These are phyloP conservation scores for Termitomyces sp. DNA, from an alignment of 768 basidiomycete genomes.

Conservation along the genomic window DNA sequence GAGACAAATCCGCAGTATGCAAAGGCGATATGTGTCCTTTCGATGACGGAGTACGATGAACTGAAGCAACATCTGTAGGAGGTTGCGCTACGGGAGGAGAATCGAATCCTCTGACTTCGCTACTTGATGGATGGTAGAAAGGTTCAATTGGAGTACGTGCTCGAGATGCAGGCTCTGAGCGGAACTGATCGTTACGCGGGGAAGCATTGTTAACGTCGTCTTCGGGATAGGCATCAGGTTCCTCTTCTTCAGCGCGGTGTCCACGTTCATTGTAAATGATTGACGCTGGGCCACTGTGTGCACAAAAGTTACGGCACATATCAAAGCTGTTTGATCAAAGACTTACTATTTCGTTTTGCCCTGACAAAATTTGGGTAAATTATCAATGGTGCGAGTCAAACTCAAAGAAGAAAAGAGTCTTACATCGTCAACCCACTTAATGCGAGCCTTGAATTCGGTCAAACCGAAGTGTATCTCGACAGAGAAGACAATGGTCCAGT, in stretches of 20 bases:
- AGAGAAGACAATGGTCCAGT: conserved; percentile 82
- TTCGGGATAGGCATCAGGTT: conserved; percentile 58
- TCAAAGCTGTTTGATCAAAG: background rate
- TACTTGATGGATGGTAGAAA: conserved; percentile 13
- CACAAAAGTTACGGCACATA: background rate
- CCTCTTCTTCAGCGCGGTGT: conserved; percentile 68
- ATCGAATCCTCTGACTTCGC: conserved; percentile 20
- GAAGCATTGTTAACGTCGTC: conserved; percentile 43
- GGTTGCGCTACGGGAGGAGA: conserved; percentile 4
- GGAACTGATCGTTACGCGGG: conserved; percentile 33
- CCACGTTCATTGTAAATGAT: conserved; percentile 83
- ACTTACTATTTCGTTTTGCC: conserved; percentile 70
- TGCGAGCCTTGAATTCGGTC: conserved; percentile 77
- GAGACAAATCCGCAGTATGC: conserved; percentile 10
- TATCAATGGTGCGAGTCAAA: background rate
- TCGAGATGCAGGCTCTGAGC: conserved; percentile 46
- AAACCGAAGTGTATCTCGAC: conserved; percentile 81
- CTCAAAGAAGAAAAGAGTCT: conserved; percentile 17
- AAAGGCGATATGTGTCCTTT: conserved; percentile 8
- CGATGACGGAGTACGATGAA: conserved; percentile 8
- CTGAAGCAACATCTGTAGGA: conserved; percentile 5
- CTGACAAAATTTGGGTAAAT: conserved; percentile 25
- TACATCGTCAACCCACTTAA: conserved; percentile 80
- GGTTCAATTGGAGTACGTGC: conserved; percentile 39
- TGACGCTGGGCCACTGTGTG: conserved; percentile 63